Percentiles rank a stretch among this genome's conserved stretches.
These are phyloP conservation scores for Suillus cothurnatus DNA, from an alignment of 768 basidiomycete species.

Conservation along the genomic window DNA sequence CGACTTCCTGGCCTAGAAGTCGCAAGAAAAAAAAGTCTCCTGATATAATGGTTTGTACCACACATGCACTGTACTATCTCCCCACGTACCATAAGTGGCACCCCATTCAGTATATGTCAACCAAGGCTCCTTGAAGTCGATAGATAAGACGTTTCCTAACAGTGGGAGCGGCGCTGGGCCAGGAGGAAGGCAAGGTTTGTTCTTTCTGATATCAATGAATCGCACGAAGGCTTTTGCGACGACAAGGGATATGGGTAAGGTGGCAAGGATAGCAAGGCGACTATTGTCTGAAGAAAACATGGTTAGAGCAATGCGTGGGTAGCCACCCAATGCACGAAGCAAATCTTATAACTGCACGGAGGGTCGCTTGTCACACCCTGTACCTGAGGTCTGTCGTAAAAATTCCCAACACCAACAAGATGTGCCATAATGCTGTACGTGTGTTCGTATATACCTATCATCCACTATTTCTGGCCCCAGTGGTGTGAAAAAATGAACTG, in stretches of 20 bases:
- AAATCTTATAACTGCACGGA: too few relatives aligned
- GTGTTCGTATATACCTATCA: too few relatives aligned
- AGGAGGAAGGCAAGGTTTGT: conserved; percentile 28
- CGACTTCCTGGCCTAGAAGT: conserved; percentile 2
- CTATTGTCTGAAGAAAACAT: background rate
- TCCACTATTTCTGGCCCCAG: too few relatives aligned
- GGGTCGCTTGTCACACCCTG: too few relatives aligned
- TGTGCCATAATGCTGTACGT: too few relatives aligned
- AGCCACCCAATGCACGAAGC: too few relatives aligned
- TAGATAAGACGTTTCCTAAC: conserved; percentile 35
- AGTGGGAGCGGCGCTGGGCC: conserved; percentile 37
- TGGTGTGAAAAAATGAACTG: too few relatives aligned
- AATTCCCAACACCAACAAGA: too few relatives aligned
- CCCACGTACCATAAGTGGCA: conserved; percentile 23
- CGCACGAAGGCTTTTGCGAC: too few relatives aligned
- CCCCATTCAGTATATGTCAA: conserved; percentile 34
- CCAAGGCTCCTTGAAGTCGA: conserved; percentile 34
- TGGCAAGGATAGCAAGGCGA: background rate
- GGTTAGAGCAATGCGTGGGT: too few relatives aligned
- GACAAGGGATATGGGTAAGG: too few relatives aligned
- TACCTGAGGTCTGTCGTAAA: too few relatives aligned
- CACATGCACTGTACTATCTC: background rate
- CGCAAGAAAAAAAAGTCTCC: conserved; percentile 8
- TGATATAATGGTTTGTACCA: background rate
- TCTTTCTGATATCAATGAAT: background rate